Evolutionary conservation across 1,284 basidiomycete species (phyloP).

Genomic region (Chondrostereum purpureum): DNA sequence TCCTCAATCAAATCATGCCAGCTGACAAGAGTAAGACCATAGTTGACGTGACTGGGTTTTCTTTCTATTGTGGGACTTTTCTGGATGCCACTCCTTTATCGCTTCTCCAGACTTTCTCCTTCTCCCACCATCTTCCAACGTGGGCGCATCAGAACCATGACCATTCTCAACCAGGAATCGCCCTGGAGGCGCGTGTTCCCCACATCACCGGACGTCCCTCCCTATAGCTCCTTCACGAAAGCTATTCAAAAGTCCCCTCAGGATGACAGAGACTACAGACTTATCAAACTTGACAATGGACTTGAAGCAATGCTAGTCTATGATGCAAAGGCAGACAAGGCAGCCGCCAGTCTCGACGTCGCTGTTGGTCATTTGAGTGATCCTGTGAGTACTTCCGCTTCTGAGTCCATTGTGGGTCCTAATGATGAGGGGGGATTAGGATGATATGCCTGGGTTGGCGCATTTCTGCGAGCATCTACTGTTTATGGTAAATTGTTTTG

Average conservation of each 20-base stretch:
- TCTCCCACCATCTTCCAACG: constrained; percentile 4
- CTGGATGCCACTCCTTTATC: not conserved
- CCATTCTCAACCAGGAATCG: not conserved
- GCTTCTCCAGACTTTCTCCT: not conserved
- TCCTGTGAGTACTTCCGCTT: constrained; percentile 56
- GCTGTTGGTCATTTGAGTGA: constrained; percentile 93
- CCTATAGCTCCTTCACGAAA: constrained; percentile 53
- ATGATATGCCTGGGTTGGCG: constrained; percentile 83
- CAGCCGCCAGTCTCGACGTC: constrained; percentile 92
- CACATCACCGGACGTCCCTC: constrained; percentile 23
- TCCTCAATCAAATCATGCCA: no score
- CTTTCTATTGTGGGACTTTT: no score
- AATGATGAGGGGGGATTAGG: constrained; percentile 32
- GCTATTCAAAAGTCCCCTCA: constrained; percentile 71
- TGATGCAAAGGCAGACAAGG: constrained; percentile 88
- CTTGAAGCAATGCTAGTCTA: constrained; percentile 84
- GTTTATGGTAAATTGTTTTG: constrained; percentile 70
- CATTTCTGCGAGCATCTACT: constrained; percentile 95
- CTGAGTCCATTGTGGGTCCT: constrained; percentile 4
- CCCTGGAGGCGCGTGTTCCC: constrained; percentile 37
- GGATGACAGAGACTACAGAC: constrained; percentile 73
- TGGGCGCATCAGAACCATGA: constrained; percentile 1
- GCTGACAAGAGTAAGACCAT: not conserved
- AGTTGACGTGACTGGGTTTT: no score
- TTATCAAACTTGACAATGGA: constrained; percentile 84